These are phyloP conservation scores for Phylloporus sp. DNA, from an alignment of 768 basidiomycete species.

Conservation along the genomic window DNA sequence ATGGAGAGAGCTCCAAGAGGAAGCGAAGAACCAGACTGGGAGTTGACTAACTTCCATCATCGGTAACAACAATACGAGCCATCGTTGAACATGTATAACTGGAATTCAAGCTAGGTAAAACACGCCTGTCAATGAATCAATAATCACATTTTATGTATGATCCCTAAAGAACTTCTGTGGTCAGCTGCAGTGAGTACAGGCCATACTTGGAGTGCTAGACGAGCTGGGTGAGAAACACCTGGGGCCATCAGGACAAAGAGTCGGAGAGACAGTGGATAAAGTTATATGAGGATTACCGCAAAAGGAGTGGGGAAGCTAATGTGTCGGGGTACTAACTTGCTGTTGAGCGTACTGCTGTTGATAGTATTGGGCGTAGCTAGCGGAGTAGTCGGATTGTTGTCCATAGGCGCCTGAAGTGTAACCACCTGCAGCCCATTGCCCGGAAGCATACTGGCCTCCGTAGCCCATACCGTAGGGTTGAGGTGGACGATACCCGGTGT, in stretches of 20 bases:
- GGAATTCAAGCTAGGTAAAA: conserved; percentile 21
- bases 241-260: conserved; percentile 12
- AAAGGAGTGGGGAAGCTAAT: conserved; percentile 21
- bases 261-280: conserved; percentile 14
- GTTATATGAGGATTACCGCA: conserved; percentile 27
- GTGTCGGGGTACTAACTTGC: conserved; percentile 47
- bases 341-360: conserved; percentile 85
- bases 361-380: conserved; percentile 83
- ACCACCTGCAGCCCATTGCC: conserved; percentile 36
- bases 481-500: conserved; percentile 64
- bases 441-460: conserved; percentile 39
- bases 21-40: conserved; percentile 15
- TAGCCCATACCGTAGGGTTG: conserved; percentile 53
- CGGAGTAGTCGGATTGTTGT: conserved; percentile 61
- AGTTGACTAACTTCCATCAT: conserved; percentile 1
- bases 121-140: conserved; percentile 27
- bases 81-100: conserved; percentile 7
- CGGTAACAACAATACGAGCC: neutral
- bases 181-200: conserved; percentile 35
- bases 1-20: conserved; percentile 14
- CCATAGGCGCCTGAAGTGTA: conserved; percentile 33
- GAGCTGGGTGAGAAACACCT: conserved; percentile 14
- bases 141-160: conserved; percentile 24
- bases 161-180: conserved; percentile 32
- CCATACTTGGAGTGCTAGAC: conserved; percentile 26